Conservation (phyloP, 371 early-diverging fungal genomes). For the Capillidium heterosporum region DNA sequence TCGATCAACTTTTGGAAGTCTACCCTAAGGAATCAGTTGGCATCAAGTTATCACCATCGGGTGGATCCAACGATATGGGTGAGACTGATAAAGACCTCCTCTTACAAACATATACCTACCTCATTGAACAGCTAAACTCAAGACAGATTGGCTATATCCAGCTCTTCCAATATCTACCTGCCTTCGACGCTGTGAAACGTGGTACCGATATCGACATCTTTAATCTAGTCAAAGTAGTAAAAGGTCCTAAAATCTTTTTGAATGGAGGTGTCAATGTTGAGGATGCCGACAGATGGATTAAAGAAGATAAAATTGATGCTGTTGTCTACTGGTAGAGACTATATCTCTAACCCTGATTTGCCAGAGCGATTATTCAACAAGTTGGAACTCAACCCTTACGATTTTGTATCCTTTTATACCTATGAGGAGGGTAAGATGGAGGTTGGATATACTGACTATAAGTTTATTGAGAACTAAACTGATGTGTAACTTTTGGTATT, state of each 20-base stretch:
- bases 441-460: background rate
- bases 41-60: constrained; percentile 27
- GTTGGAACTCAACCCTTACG: background rate
- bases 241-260: background rate
- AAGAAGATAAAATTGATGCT: background rate
- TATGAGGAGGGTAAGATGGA: background rate
- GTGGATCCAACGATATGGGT: constrained; percentile 34
- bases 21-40: constrained; percentile 53
- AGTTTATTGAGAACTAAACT: background rate
- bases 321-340: background rate
- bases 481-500: too few species aligned
- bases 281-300: background rate
- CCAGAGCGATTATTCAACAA: background rate
- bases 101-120: background rate
- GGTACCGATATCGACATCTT: background rate
- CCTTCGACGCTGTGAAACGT: background rate
- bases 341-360: background rate
- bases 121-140: background rate
- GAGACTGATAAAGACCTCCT: constrained; percentile 10
- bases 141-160: background rate
- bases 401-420: background rate
- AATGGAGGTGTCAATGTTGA: background rate
- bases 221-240: background rate
- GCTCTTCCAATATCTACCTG: background rate
- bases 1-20: constrained; percentile 48